phyloP scores from a whole-genome alignment of 2,329 filamentous ascomycete genomes.

The Fusarium sp. region DNA sequence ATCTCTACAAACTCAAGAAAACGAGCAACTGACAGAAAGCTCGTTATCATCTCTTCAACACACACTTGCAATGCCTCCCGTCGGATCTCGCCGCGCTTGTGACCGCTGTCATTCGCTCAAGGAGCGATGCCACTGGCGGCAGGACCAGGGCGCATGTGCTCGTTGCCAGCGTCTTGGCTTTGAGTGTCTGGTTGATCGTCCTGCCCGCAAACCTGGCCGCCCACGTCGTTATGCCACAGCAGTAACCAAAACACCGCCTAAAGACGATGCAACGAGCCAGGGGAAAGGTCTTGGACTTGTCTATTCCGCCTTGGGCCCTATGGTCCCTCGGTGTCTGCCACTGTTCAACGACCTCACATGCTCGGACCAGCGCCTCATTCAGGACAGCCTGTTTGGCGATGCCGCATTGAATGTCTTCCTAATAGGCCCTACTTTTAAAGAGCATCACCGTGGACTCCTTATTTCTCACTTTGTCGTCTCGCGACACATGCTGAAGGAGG shows the following conservation, averaged over 20 bases:
- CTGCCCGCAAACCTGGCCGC: conserved; percentile 28
- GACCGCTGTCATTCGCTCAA: conserved; percentile 44
- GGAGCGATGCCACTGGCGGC: conserved; percentile 38
- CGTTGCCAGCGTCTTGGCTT: conserved; percentile 38
- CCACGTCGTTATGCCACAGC: conserved; percentile 1
- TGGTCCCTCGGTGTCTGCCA: neutral
- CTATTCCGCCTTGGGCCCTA: neutral
- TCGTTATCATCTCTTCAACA: neutral
- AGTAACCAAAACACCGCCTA: too few relatives aligned
- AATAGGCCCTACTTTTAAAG: conserved; percentile 38
- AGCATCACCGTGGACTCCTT: conserved; percentile 27
- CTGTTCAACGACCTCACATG: neutral
- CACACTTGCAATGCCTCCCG: neutral
- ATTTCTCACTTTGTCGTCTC: conserved; percentile 26
- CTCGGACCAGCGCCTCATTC: conserved; percentile 14
- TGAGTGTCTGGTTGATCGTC: conserved; percentile 28
- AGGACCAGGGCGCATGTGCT: conserved; percentile 23
- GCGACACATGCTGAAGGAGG: conserved; percentile 22
- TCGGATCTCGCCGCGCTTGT: conserved; percentile 26
- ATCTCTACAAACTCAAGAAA: neutral
- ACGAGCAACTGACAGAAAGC: neutral
- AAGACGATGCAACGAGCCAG: neutral
- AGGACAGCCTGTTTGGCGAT: conserved; percentile 20
- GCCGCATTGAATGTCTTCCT: conserved; percentile 33
- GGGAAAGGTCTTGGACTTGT: neutral